Evolutionary conservation across 208 protist species (phyloP), one percentile per base, ranked within the genome.

Genomic region (Trypanosoma platydactyli): DNA sequence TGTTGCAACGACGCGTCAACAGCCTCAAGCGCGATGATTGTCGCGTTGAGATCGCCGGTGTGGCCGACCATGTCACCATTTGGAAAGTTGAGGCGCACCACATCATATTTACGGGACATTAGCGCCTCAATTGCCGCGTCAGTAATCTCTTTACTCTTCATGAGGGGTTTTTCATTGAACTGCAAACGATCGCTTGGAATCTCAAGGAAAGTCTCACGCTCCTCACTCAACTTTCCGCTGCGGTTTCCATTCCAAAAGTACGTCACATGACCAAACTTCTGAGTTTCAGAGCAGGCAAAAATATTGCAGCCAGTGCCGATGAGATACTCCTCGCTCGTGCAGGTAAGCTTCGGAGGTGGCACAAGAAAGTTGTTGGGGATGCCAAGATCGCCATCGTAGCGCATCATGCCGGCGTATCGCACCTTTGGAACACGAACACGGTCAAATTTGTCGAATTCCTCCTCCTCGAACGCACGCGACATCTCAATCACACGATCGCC

Each of bases 161-260:
- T 98, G 71, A 86, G 77, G 25, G 96, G 96, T 70, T 95, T 94
- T 79, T 96, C 80, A 76, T 96, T 97, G 80, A 97, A 97, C 62
- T 97, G 86, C n/a, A 94, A 64, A 50, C 86, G 88, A 79, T 95
- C 88, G 73, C 89, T 97, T 27, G 77, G 55, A 76, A 98, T 91
- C 78, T 97, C 87, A 45, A 83, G 71, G 78, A 98, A 98, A 29
- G 83, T 92, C 79, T 98, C 95, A 56, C 86, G 79, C 62, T 80
- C 50, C 65, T 88, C 88, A 73, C 92, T 68, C 52, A 98, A 50
- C 76, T 97, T 95, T 57, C 93, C 96, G 60, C 81, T 93, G 71
- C 92, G 84, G 87, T 98, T 98, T 52, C 96, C 96, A 75, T 98
- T 98, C 91, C 91, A 98, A 77, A 98, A 98, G 90, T 97, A 98